A percentile compares a stretch with the other conserved stretches of the same genome.
Evolutionary conservation across 495 filamentous ascomycete genomes (phyloP).

Genomic region (Hypoxylon rickii): DNA sequence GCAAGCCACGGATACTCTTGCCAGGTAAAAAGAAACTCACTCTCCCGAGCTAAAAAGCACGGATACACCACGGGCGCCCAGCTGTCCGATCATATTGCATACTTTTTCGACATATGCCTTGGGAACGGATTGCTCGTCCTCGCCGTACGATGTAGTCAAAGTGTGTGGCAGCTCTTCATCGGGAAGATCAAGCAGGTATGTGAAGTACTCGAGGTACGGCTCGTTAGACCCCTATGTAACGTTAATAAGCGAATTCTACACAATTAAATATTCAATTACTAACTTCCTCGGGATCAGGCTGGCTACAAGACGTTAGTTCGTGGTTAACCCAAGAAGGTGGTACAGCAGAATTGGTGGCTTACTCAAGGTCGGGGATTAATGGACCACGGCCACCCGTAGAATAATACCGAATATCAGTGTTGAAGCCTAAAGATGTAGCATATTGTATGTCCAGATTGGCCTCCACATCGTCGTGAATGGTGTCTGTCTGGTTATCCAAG

Average conservation of each 20-base stretch:
- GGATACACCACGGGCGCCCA: conserved; percentile 77
- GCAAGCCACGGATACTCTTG: not conserved
- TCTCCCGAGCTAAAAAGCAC: conserved; percentile 77
- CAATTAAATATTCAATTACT: not conserved
- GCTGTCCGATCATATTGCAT: conserved; percentile 66
- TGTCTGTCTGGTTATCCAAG: conserved; percentile 50
- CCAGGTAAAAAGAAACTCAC: conserved; percentile 18
- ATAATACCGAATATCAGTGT: conserved; percentile 49
- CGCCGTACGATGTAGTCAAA: conserved; percentile 79
- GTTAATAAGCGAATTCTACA: conserved; percentile 38
- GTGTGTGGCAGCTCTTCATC: conserved; percentile 66
- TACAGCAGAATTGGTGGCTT: not conserved
- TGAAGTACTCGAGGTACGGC: conserved; percentile 75
- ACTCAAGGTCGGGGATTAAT: conserved; percentile 46
- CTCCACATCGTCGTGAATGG: conserved; percentile 55
- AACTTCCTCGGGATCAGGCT: conserved; percentile 28
- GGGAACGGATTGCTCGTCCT: conserved; percentile 77
- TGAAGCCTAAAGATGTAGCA: conserved; percentile 58
- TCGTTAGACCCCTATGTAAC: conserved; percentile 57
- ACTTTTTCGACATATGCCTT: conserved; percentile 65
- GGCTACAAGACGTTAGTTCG: conserved; percentile 19
- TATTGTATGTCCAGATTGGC: conserved; percentile 81
- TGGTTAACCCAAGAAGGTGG: not conserved
- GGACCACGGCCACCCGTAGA: conserved; percentile 47
- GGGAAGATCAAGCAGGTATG: conserved; percentile 53